These are phyloP conservation scores for Trametes meyenii DNA, from an alignment of 768 basidiomycete genomes.

Conservation along the genomic window DNA sequence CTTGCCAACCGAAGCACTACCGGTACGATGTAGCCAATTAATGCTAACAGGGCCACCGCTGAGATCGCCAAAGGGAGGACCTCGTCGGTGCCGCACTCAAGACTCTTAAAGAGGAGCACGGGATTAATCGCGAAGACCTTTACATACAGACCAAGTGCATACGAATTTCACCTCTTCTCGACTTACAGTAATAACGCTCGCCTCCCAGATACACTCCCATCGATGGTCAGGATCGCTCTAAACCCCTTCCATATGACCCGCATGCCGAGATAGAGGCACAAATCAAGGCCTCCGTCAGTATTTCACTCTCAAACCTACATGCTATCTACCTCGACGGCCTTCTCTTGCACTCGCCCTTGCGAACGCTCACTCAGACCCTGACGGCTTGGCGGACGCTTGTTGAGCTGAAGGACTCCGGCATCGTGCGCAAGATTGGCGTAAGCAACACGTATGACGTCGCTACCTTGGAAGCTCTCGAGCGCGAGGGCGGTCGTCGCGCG, in stretches of 20 bases:
- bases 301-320: slow-evolving; percentile 67
- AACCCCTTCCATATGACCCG: slow-evolving; percentile 77
- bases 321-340: slow-evolving; percentile 80
- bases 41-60: neutral
- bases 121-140: slow-evolving; percentile 67
- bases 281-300: slow-evolving; percentile 60
- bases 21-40: slow-evolving; percentile 41
- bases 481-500: slow-evolving; percentile 50
- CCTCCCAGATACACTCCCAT: slow-evolving; percentile 68
- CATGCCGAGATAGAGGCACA: slow-evolving; percentile 55
- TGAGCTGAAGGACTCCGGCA: slow-evolving; percentile 64
- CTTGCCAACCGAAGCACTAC: slow-evolving; percentile 76
- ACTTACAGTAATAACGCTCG: neutral
- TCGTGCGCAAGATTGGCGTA: slow-evolving; percentile 66
- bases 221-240: slow-evolving; percentile 67
- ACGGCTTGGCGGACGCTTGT: slow-evolving; percentile 71
- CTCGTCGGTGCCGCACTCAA: slow-evolving; percentile 77
- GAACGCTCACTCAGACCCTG: slow-evolving; percentile 57
- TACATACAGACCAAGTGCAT: slow-evolving; percentile 81
- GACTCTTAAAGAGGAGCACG: slow-evolving; percentile 55
- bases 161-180: neutral
- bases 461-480: slow-evolving; percentile 54
- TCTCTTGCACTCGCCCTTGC: slow-evolving; percentile 76
- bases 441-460: slow-evolving; percentile 75
- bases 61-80: slow-evolving; percentile 56